Evolutionary conservation across 768 basidiomycete genomes (phyloP).

Genomic region (Lactarius trivialis): DNA sequence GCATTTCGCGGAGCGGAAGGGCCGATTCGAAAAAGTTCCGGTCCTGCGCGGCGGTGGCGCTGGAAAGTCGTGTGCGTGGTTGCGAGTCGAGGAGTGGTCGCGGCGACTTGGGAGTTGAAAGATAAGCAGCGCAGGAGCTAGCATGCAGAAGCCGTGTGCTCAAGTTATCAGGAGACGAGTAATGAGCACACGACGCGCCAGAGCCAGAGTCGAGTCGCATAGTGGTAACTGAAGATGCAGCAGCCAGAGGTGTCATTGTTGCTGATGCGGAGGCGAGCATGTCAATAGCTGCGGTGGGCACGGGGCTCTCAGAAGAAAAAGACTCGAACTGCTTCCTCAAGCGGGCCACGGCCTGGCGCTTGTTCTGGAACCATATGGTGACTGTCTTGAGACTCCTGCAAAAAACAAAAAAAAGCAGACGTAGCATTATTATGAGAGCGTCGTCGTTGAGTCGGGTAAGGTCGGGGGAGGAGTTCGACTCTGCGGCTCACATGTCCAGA

Average conservation of each 20-base stretch:
- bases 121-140: not conserved
- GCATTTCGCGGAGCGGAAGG: not conserved
- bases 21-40: not conserved
- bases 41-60: not conserved
- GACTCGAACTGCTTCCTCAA: constrained; percentile 30
- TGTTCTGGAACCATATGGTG: constrained; percentile 83
- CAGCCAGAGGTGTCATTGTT: constrained; percentile 14
- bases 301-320: constrained; percentile 5
- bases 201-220: not conserved
- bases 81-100: not conserved
- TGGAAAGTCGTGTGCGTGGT: constrained; percentile 1
- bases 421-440: not conserved
- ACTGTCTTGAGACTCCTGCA: constrained; percentile 40
- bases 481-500: constrained; percentile 33
- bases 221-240: not conserved
- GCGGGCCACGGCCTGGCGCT: constrained; percentile 45
- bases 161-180: not conserved
- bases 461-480: too few species aligned
- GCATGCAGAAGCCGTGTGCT: not conserved
- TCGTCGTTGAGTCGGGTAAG: not conserved
- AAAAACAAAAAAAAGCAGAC: not conserved
- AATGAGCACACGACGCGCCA: not conserved
- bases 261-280: constrained; percentile 20
- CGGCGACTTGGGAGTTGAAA: not conserved
- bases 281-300: constrained; percentile 10